Conservation (phyloP, 371 early-diverging fungal genomes). For the Mucor circinelloides region DNA sequence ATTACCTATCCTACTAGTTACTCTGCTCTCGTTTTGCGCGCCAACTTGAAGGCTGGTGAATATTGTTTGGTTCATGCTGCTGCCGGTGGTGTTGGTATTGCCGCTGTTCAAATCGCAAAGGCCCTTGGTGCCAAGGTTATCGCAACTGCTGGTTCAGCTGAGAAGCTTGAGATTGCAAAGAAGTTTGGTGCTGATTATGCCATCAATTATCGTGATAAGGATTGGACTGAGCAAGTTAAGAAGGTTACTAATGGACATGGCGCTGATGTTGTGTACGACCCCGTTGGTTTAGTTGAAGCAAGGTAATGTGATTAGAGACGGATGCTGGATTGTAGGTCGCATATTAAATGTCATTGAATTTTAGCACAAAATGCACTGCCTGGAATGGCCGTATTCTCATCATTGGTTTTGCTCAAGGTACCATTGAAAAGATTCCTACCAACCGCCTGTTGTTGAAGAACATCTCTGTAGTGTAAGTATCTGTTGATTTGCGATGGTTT, state of each 20-base stretch:
- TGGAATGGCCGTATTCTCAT: constrained; percentile 87
- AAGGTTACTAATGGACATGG: constrained; percentile 73
- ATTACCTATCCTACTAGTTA: constrained; percentile 87
- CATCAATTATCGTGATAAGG: constrained; percentile 78
- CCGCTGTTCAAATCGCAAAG: constrained; percentile 71
- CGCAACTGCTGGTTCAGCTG: constrained; percentile 78
- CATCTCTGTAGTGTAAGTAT: constrained; percentile 56
- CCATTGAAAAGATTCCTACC: constrained; percentile 79
- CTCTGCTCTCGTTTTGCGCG: constrained; percentile 74
- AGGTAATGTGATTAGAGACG: constrained; percentile 33
- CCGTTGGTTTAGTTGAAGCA: constrained; percentile 75
- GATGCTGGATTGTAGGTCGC: neutral
- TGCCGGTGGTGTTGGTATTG: constrained; percentile 77
- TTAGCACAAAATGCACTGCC: constrained; percentile 72
- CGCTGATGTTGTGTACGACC: constrained; percentile 79
- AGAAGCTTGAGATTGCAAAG: constrained; percentile 73
- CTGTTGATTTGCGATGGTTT: neutral
- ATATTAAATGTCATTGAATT: neutral
- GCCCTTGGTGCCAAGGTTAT: constrained; percentile 84
- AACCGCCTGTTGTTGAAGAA: constrained; percentile 88
- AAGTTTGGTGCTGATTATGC: constrained; percentile 76
- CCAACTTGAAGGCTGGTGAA: constrained; percentile 65
- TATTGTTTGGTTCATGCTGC: constrained; percentile 81
- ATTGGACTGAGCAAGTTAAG: constrained; percentile 77
- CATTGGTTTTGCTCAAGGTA: constrained; percentile 86